phyloP scores from a whole-genome alignment of 2,329 filamentous ascomycete species.

The Paradendryphiella salina region DNA sequence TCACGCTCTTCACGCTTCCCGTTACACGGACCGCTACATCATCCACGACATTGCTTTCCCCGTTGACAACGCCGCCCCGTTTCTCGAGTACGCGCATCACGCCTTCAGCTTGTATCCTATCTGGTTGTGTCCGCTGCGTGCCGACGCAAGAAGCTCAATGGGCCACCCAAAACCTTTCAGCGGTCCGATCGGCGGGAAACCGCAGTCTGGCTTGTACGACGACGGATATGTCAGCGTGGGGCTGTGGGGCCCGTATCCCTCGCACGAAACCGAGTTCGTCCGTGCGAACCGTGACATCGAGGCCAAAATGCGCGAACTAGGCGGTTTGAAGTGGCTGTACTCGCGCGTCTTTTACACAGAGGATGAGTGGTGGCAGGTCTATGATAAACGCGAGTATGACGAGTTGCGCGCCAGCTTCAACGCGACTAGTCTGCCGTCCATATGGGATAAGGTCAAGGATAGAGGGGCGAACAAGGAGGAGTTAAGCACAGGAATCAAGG shows the following conservation, averaged over 20 bases:
- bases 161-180: conserved; percentile 28
- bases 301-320: conserved; percentile 66
- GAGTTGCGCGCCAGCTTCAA: conserved; percentile 64
- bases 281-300: conserved; percentile 72
- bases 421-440: conserved; percentile 64
- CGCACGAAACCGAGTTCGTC: conserved; percentile 62
- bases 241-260: conserved; percentile 76
- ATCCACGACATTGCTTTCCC: conserved; percentile 67
- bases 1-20: conserved; percentile 62
- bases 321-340: conserved; percentile 85
- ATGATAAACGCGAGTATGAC: conserved; percentile 65
- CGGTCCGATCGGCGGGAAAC: conserved; percentile 7
- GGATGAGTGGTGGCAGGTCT: conserved; percentile 68
- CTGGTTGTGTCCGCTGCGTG: conserved; percentile 60
- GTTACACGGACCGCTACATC: conserved; percentile 59
- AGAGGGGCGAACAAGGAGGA: conserved; percentile 35
- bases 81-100: conserved; percentile 56
- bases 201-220: conserved; percentile 13
- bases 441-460: conserved; percentile 67
- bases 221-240: conserved; percentile 50
- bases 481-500: conserved; percentile 26
- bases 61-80: conserved; percentile 53
- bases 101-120: conserved; percentile 58
- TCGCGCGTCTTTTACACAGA: conserved; percentile 83
- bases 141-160: conserved; percentile 38